Conservation (phyloP, 2,329 filamentous ascomycete species). For the Stemphylium vesicarium region DNA sequence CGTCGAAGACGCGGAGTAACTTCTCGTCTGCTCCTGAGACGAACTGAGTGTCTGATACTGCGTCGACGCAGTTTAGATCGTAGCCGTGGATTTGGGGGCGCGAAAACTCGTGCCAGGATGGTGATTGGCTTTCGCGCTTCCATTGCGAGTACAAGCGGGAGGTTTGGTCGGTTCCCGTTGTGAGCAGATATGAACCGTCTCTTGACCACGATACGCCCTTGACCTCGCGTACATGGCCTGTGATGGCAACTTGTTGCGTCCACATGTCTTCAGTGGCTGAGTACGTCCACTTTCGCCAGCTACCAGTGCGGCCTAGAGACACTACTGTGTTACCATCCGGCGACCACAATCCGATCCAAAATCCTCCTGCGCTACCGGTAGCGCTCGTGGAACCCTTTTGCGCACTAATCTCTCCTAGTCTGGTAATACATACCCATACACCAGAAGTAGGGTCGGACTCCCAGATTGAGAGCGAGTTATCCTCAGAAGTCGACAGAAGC, state of each 20-base stretch:
- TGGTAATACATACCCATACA: constrained; percentile 85
- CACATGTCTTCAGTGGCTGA: constrained; percentile 69
- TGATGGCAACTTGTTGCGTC: constrained; percentile 77
- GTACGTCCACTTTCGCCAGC: constrained; percentile 86
- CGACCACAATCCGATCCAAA: constrained; percentile 95
- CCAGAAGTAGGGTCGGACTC: constrained; percentile 82
- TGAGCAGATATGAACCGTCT: constrained; percentile 82
- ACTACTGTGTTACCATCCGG: constrained; percentile 76
- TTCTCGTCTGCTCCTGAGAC: constrained; percentile 97
- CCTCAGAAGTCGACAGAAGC: constrained; percentile 87
- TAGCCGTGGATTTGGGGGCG: constrained; percentile 98
- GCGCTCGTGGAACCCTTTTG: constrained; percentile 97
- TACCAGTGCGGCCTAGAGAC: constrained; percentile 87
- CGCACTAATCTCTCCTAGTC: constrained; percentile 90
- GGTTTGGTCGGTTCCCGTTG: constrained; percentile 90
- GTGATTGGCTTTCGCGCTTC: constrained; percentile 55
- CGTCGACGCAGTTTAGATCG: constrained; percentile 92
- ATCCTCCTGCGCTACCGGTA: constrained; percentile 92
- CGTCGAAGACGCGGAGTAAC: constrained; percentile 91
- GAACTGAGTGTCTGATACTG: constrained; percentile 75
- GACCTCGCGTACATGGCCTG: constrained; percentile 82
- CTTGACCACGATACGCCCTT: constrained; percentile 85
- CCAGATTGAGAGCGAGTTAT: constrained; percentile 95
- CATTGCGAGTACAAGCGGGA: constrained; percentile 85
- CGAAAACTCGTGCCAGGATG: constrained; percentile 93